These are phyloP conservation scores for Coemansia sp. DNA, from an alignment of 192 early-diverging fungal species.

Conservation along the genomic window DNA sequence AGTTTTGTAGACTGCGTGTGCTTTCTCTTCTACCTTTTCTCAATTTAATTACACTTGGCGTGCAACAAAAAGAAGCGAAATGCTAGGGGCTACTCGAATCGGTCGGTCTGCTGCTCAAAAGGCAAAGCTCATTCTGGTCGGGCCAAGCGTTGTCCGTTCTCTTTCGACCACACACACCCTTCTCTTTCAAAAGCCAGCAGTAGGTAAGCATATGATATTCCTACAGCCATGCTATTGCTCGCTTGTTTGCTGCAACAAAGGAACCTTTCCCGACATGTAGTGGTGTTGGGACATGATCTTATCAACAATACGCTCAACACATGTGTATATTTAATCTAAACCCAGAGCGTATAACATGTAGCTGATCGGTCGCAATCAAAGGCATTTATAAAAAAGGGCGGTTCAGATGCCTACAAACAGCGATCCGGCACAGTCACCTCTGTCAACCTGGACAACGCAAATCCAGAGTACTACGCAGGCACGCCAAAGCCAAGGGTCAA, in stretches of 20 bases:
- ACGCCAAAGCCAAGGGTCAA: neutral
- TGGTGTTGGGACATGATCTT: neutral
- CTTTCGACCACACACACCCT: conserved; percentile 6
- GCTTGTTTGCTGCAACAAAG: no score
- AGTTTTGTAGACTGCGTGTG: no score
- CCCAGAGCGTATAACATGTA: conserved; percentile 3
- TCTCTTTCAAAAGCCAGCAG: neutral
- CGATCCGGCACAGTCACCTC: conserved; percentile 33
- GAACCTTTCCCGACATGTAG: neutral
- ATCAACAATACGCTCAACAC: no score
- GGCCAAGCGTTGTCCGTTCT: neutral
- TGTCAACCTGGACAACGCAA: conserved; percentile 34
- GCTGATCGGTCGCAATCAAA: conserved; percentile 42
- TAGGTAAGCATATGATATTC: conserved; percentile 4
- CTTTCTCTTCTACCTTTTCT: neutral
- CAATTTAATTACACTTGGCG: neutral
- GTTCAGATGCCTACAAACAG: conserved; percentile 8
- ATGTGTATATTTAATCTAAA: neutral
- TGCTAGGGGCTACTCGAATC: conserved; percentile 18
- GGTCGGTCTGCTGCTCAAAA: conserved; percentile 10
- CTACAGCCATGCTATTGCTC: no score
- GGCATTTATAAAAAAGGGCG: conserved; percentile 38
- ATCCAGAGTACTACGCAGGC: conserved; percentile 33
- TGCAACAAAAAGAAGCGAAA: neutral
- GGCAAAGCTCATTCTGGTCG: neutral